Conservation (phyloP, 108 stramenopile genomes). For the Aurantiochytrium sp. region DNA sequence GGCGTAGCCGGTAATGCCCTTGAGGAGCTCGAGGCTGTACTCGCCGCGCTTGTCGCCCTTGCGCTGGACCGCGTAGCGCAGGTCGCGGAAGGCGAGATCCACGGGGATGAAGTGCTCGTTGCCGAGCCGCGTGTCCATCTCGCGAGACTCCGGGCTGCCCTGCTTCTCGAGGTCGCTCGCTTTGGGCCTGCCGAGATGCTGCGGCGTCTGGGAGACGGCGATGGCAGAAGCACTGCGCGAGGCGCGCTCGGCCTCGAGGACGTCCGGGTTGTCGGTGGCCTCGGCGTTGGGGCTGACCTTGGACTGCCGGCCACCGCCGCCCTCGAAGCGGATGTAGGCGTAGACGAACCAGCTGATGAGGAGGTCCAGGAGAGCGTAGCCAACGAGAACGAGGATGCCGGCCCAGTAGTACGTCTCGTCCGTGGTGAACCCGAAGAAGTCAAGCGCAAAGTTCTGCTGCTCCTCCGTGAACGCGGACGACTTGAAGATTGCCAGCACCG, state of each 20-base stretch:
- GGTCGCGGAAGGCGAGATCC: background rate
- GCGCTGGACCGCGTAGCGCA: background rate
- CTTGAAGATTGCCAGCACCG: background rate
- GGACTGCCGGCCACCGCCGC: background rate
- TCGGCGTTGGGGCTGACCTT: background rate
- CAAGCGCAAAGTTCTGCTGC: background rate
- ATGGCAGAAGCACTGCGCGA: background rate
- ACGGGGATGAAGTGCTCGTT: background rate
- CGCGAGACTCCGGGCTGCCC: too few relatives aligned
- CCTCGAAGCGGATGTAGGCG: background rate
- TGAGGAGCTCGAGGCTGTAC: conserved; percentile 27
- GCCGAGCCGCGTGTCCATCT: background rate
- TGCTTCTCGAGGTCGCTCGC: too few relatives aligned
- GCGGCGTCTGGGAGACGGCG: too few relatives aligned
- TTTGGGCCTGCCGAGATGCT: too few relatives aligned
- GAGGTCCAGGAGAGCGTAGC: background rate
- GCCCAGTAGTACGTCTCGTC: background rate
- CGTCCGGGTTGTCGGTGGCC: background rate
- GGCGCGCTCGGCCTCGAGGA: background rate
- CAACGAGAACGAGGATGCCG: background rate
- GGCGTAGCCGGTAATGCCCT: conserved; percentile 3
- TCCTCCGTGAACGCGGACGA: background rate
- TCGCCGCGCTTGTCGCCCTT: background rate
- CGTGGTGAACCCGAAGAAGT: background rate
- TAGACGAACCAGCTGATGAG: background rate